Evolutionary conservation across 768 basidiomycete genomes (phyloP).

Genomic region (Paxillus involutus): DNA sequence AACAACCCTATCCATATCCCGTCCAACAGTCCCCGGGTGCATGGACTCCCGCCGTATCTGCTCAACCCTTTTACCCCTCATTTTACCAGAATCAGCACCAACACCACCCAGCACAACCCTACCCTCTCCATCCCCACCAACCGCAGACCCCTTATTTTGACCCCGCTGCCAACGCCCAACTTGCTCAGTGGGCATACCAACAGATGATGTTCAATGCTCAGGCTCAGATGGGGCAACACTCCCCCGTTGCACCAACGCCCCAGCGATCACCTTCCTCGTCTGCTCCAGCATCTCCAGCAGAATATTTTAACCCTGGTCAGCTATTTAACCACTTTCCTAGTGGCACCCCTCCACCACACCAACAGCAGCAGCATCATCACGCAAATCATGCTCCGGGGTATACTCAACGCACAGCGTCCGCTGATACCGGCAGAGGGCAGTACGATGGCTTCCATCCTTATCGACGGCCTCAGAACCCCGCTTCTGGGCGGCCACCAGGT

Average conservation of each 20-base stretch:
- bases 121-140: conserved; percentile 42
- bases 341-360: conserved; percentile 67
- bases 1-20: conserved; percentile 60
- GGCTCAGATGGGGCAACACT: conserved; percentile 38
- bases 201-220: conserved; percentile 85
- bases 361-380: conserved; percentile 31
- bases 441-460: conserved; percentile 78
- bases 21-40: conserved; percentile 67
- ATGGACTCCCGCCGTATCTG: conserved; percentile 68
- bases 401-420: conserved; percentile 38
- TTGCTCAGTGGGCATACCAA: conserved; percentile 88
- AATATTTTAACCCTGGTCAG: conserved; percentile 61
- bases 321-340: conserved; percentile 69
- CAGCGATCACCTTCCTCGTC: conserved; percentile 43
- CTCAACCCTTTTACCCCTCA: conserved; percentile 74
- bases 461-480: conserved; percentile 54
- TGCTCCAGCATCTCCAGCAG: conserved; percentile 40
- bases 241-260: conserved; percentile 16
- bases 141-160: conserved; percentile 68
- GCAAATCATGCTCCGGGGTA: conserved; percentile 30
- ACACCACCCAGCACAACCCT: conserved; percentile 49
- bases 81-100: conserved; percentile 74
- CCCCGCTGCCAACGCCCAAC: conserved; percentile 70
- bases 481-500: conserved; percentile 29
- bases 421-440: conserved; percentile 23